Base-by-base conservation (phyloP, 495 filamentous ascomycete species). In the Xylaria scruposa region DNA sequence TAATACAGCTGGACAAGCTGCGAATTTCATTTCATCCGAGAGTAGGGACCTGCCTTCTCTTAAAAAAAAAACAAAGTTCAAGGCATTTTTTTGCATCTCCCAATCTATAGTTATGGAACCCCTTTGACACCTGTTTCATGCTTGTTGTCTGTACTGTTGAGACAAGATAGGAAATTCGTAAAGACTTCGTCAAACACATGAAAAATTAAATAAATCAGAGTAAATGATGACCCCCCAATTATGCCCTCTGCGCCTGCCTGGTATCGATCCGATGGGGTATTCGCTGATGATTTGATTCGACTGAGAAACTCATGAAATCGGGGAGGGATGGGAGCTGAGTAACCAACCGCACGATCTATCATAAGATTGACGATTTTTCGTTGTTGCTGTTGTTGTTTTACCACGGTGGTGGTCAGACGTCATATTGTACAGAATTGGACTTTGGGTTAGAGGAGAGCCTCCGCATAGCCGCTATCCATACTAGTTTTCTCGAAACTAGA, bases 401-500 rank as follows among this genome's bases (percentile, higher is more conserved):
- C 21, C 21, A 61, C 29, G 26, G 42, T 19, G n/a, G n/a, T 10
- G n/a, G 63, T 67, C 60, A 54, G 64, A 33, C 31, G 29, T 67
- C 26, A 63, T 65, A 29, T 63, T 63, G 31, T 67, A 72, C 63
- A 72, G 33, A 61, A 74, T 77, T 64, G 68, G 63, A 71, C 10
- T 38, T 72, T 12, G 51, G 56, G 49, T n/a, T 75, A 73, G 19
- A 73, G 67, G 24, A 67, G 69, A 42, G 66, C 65, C 29, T 79
- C 77, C n/a, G 68, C 74, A 53, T 75, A 71, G 70, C 71, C 72
- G 10, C 76, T 76, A 42, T 79, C 77, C 36, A 79, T 38, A 60
- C 77, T 79, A 38, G 74, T 74, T 65, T 79, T 79, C 17, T 86
- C 85, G 66, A 83, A 83, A 76, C 83, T 85, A 7, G 83, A 80